Evolutionary conservation across 1,139 yeast species (phyloP).

Genomic region (Hemisphaericaspora lyxosophila): DNA sequence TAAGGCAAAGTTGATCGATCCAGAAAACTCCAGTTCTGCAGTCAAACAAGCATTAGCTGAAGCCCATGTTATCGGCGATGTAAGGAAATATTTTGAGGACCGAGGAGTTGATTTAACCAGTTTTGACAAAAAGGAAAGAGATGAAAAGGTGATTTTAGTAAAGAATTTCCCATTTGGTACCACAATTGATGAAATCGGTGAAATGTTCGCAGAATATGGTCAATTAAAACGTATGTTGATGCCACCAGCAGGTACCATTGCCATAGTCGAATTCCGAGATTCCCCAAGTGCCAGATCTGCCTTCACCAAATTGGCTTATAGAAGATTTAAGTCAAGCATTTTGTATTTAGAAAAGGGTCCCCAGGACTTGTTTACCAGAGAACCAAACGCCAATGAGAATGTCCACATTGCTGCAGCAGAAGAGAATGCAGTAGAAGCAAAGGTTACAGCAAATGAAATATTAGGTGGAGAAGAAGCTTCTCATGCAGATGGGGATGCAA

Average conservation of each 20-base stretch:
- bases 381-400: constrained; percentile 44
- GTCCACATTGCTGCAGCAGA: constrained; percentile 15
- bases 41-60: constrained; percentile 98
- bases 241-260: constrained; percentile 98
- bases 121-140: constrained; percentile 71
- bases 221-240: constrained; percentile 75
- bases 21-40: constrained; percentile 82
- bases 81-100: constrained; percentile 78
- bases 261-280: constrained; percentile 89
- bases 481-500: constrained; percentile 40
- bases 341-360: constrained; percentile 95
- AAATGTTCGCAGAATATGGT: constrained; percentile 77
- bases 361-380: constrained; percentile 67
- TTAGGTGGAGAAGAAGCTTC: constrained; percentile 23
- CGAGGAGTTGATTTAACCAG: constrained; percentile 82
- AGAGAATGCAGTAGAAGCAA: constrained; percentile 32
- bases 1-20: constrained; percentile 83
- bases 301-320: constrained; percentile 80
- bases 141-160: constrained; percentile 76
- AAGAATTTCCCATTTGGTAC: constrained; percentile 93
- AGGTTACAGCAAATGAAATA: constrained; percentile 28
- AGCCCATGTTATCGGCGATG: constrained; percentile 91
- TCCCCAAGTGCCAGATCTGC: constrained; percentile 86
- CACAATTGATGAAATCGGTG: constrained; percentile 74
- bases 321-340: constrained; percentile 82